Conservation (phyloP, 2,329 filamentous ascomycete genomes). For the Furcasterigmium sp. region DNA sequence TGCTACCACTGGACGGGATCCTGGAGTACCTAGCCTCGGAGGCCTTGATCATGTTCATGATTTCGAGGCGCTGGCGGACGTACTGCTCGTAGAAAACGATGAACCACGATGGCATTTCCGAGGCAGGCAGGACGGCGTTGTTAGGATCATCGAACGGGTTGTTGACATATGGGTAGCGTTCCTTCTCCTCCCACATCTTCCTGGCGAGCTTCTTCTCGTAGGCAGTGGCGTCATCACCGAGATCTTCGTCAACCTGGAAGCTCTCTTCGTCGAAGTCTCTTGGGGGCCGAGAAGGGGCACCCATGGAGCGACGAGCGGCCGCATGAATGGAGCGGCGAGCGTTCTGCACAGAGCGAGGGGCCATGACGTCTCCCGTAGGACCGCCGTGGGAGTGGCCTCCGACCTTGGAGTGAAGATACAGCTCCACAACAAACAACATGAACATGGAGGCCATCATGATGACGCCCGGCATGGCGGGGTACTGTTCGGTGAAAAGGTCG, state of each 20-base stretch:
- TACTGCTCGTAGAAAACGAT: slow-evolving; percentile 60
- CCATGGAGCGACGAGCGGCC: slow-evolving; percentile 7
- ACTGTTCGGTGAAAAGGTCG: slow-evolving; percentile 52
- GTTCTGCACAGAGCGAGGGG: background rate
- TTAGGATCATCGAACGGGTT: slow-evolving; percentile 18
- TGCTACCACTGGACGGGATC: slow-evolving; percentile 12
- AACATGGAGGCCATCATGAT: slow-evolving; percentile 63
- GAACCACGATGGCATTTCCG: slow-evolving; percentile 57
- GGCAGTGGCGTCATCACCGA: slow-evolving; percentile 13
- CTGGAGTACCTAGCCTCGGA: slow-evolving; percentile 5
- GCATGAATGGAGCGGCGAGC: slow-evolving; percentile 2
- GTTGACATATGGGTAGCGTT: slow-evolving; percentile 10
- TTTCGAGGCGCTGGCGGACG: slow-evolving; percentile 53
- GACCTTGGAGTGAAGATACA: slow-evolving; percentile 55
- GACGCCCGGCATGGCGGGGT: slow-evolving; percentile 57
- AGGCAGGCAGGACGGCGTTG: slow-evolving; percentile 24
- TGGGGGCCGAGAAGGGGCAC: slow-evolving; percentile 22
- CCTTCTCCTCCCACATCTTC: slow-evolving; percentile 30
- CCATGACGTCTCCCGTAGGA: slow-evolving; percentile 33
- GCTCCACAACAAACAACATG: slow-evolving; percentile 55
- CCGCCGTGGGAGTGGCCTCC: slow-evolving; percentile 56
- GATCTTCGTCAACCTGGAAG: slow-evolving; percentile 25
- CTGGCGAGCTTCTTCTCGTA: slow-evolving; percentile 37
- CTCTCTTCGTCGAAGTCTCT: slow-evolving; percentile 20
- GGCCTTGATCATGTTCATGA: slow-evolving; percentile 47